These are phyloP conservation scores for Pythium chondricola DNA, from an alignment of 352 stramenopile genomes.

Conservation along the genomic window DNA sequence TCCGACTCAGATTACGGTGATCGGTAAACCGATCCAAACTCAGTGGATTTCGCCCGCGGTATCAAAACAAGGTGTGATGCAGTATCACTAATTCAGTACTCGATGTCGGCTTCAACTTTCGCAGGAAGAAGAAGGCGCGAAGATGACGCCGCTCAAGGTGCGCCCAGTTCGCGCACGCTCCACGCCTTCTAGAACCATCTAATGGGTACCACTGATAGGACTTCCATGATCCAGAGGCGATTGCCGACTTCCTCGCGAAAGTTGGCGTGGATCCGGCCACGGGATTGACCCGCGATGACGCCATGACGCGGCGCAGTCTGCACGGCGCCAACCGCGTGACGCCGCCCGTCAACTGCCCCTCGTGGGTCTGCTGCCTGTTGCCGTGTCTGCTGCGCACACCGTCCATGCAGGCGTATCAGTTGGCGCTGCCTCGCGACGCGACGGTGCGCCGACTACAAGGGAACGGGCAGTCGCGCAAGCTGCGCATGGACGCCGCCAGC, in stretches of 20 bases:
- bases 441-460: slow-evolving; percentile 66
- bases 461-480: slow-evolving; percentile 39
- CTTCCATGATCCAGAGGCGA: slow-evolving; percentile 12
- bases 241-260: slow-evolving; percentile 57
- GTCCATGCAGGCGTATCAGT: slow-evolving; percentile 88
- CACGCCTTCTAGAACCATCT: too few relatives aligned
- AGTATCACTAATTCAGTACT: too few relatives aligned
- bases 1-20: too few relatives aligned
- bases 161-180: background rate
- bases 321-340: slow-evolving; percentile 88
- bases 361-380: slow-evolving; percentile 92
- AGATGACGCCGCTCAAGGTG: slow-evolving; percentile 6
- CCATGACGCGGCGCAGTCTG: slow-evolving; percentile 52
- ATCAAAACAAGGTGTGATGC: too few relatives aligned
- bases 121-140: too few relatives aligned
- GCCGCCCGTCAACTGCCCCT: slow-evolving; percentile 89
- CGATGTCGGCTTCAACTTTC: too few relatives aligned
- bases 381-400: slow-evolving; percentile 89
- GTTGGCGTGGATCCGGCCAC: slow-evolving; percentile 45
- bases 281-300: slow-evolving; percentile 67
- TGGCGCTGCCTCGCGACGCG: slow-evolving; percentile 82
- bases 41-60: too few relatives aligned
- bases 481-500: slow-evolving; percentile 88
- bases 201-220: slow-evolving; percentile 6
- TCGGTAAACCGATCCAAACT: too few relatives aligned